phyloP scores from a whole-genome alignment of 2,329 filamentous ascomycete genomes.

The Berkeleyomyces rouxiae region DNA sequence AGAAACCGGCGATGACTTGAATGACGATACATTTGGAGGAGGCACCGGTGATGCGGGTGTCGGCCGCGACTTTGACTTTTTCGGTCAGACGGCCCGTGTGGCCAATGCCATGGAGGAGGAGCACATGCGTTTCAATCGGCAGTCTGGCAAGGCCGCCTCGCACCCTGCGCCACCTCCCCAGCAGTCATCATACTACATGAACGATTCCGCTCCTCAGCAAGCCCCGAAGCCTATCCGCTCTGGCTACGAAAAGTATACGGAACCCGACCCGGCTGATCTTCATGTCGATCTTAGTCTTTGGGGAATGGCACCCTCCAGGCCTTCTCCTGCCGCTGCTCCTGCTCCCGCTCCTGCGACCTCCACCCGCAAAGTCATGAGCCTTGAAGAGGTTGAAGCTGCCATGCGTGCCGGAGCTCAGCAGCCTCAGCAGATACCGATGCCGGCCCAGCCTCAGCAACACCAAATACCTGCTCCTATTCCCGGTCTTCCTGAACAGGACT shows the following conservation, averaged over 20 bases:
- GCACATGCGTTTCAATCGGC: slow-evolving; percentile 65
- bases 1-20: slow-evolving; percentile 85
- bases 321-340: slow-evolving; percentile 21
- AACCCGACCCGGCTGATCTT: slow-evolving; percentile 70
- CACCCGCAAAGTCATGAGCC: slow-evolving; percentile 70
- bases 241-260: slow-evolving; percentile 83
- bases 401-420: slow-evolving; percentile 46
- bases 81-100: slow-evolving; percentile 78
- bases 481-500: slow-evolving; percentile 12
- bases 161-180: slow-evolving; percentile 23
- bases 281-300: slow-evolving; percentile 88
- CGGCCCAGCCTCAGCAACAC: slow-evolving; percentile 11
- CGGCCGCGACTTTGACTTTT: slow-evolving; percentile 95
- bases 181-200: slow-evolving; percentile 16
- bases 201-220: slow-evolving; percentile 15
- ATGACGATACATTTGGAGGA: slow-evolving; percentile 79
- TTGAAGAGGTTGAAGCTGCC: slow-evolving; percentile 92
- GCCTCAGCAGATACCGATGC: slow-evolving; percentile 14
- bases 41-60: slow-evolving; percentile 36
- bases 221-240: slow-evolving; percentile 48
- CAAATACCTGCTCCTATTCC: slow-evolving; percentile 2
- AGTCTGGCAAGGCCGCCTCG: slow-evolving; percentile 29
- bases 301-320: slow-evolving; percentile 50
- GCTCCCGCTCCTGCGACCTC: slow-evolving; percentile 17
- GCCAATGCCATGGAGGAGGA: slow-evolving; percentile 79